These are phyloP conservation scores for Vitis hybrid DNA, from an alignment of 177 flowering plant genomes.

Conservation along the genomic window DNA sequence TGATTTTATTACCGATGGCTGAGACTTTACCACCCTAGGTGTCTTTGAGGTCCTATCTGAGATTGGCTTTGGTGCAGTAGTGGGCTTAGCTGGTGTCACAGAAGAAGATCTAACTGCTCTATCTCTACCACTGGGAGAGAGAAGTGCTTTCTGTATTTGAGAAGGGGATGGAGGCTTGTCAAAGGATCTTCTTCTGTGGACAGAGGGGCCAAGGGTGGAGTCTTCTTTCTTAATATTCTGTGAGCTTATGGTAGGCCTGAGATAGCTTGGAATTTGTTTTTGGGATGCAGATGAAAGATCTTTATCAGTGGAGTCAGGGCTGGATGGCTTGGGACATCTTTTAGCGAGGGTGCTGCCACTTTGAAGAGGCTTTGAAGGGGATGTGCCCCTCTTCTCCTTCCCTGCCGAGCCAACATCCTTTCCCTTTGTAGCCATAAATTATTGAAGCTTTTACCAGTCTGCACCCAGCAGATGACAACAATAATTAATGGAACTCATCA, in stretches of 20 bases:
- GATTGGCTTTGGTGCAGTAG: conserved; percentile 18
- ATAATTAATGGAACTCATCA: too few relatives aligned
- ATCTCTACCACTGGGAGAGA: conserved; percentile 18
- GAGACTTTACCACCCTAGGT: conserved; percentile 17
- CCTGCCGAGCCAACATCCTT: conserved; percentile 21
- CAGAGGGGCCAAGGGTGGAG: conserved; percentile 13
- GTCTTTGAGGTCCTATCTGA: conserved; percentile 21
- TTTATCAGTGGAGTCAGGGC: conserved; percentile 11
- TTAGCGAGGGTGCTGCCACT: conserved; percentile 11
- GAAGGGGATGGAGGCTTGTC: conserved; percentile 50
- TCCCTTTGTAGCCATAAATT: conserved; percentile 47
- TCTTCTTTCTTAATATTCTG: conserved; percentile 34
- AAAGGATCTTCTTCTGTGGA: conserved; percentile 43
- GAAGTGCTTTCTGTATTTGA: conserved; percentile 18
- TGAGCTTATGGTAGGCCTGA: conserved; percentile 53
- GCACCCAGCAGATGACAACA: too few relatives aligned
- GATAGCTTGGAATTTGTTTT: conserved; percentile 48
- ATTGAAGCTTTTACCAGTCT: not conserved
- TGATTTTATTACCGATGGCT: conserved; percentile 12
- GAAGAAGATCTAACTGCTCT: conserved; percentile 25
- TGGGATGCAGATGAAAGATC: not conserved
- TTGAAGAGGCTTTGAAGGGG: conserved; percentile 22
- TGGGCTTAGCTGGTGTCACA: conserved; percentile 7
- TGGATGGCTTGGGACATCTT: conserved; percentile 23
- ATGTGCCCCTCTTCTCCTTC: conserved; percentile 31